phyloP scores from a whole-genome alignment of 768 basidiomycete species.

The Tricholoma sp. region DNA sequence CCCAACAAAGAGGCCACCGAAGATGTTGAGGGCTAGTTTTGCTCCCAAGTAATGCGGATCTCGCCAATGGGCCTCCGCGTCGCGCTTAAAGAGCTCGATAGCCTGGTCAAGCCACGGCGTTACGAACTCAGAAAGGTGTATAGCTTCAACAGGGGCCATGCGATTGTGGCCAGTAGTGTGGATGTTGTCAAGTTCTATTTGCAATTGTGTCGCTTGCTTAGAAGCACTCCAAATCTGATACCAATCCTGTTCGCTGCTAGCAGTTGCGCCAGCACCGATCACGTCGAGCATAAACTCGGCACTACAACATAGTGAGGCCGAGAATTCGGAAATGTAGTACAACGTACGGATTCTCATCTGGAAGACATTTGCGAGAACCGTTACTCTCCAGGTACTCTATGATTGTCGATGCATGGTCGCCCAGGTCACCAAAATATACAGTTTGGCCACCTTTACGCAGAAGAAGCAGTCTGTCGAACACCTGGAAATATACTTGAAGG shows the following conservation, averaged over 20 bases:
- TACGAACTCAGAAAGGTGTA: conserved; percentile 42
- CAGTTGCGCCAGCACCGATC: too few relatives aligned
- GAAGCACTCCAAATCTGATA: conserved; percentile 56
- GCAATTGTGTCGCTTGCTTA: conserved; percentile 32
- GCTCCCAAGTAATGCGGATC: conserved; percentile 56
- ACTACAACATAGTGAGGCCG: conserved; percentile 19
- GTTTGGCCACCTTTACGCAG: too few relatives aligned
- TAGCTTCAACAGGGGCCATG: conserved; percentile 31
- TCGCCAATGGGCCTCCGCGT: conserved; percentile 46
- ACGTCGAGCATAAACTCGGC: conserved; percentile 69
- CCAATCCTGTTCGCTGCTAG: too few relatives aligned
- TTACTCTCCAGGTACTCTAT: conserved; percentile 72
- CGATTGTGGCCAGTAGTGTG: conserved; percentile 45
- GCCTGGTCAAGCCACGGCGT: conserved; percentile 50
- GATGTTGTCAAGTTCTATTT: conserved; percentile 40
- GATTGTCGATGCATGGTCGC: conserved; percentile 54
- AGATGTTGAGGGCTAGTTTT: conserved; percentile 51
- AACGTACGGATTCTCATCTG: conserved; percentile 68
- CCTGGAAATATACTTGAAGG: conserved; percentile 19
- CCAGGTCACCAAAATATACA: conserved; percentile 75
- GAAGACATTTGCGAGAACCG: conserved; percentile 57
- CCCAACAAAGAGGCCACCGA: conserved; percentile 52
- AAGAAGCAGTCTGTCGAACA: conserved; percentile 72
- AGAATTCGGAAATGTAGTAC: background rate
- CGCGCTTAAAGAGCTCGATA: conserved; percentile 36